Evolutionary conservation across 495 filamentous ascomycete genomes (phyloP), one percentile per base, ranked within the genome.

Genomic region (Geoglossum glabrum): DNA sequence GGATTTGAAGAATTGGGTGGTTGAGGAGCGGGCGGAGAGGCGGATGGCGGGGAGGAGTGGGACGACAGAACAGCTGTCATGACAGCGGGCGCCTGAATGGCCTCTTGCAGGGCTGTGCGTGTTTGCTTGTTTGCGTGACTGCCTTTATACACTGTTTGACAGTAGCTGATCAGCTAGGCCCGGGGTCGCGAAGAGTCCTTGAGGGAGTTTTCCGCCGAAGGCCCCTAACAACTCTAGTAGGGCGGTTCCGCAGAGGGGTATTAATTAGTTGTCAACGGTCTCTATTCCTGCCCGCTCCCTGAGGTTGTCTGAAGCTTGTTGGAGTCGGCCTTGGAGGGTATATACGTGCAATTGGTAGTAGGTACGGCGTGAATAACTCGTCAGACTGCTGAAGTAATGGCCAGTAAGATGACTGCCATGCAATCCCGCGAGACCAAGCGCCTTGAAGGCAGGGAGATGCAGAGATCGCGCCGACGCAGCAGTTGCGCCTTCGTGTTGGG

Each of bases 1-100:
- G 76, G 68, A 30, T 45, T 47, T 33, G 65, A 45, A 21, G n/a
- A 62, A 47, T 62, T 43, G 40, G 66, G 51, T 23, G 46, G 36
- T 17, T 25, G 57, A 25, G 33, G 26, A 25, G 27, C 27, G 3
- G 57, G 1, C n/a, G 49, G 17, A 3, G 36, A 25, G 3, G 13
- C 30, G 19, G 56, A 55, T 26, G 46, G 23, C 11, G 56, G n/a
- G 33, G 54, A n/a, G 34, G 56, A 51, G 21, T 50, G 56, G 6
- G 38, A 10, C 8, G 56, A 55, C 8, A 58, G 27, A 23, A 58
- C 26, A 27, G 36, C 34, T 8, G 38, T 58, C 36, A 58, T 58
- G 40, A 25, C 26, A 33, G 17, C 28, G 0, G 25, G 1, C 19
- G 49, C 10, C 49, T 52, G 17, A 4, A 52, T 15, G 4, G 49